Evolutionary conservation across 805 yeast genomes (phyloP).

Genomic region (Lachancea kluyveri): DNA sequence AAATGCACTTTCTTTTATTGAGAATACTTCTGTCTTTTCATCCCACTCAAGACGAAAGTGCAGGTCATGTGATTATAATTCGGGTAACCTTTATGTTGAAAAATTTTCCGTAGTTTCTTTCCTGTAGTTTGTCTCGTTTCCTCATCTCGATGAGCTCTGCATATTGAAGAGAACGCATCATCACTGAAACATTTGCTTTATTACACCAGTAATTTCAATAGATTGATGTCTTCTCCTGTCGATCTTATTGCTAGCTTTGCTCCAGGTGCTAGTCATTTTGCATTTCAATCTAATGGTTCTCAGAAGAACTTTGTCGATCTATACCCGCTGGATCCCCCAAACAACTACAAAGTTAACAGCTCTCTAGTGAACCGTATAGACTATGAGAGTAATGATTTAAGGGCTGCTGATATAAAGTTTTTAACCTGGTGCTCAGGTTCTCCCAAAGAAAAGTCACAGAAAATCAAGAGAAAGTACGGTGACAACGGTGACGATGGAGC

Average conservation of each 20-base stretch:
- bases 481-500: constrained; percentile 17
- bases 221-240: constrained; percentile 4
- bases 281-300: constrained; percentile 27
- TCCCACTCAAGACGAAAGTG: no score
- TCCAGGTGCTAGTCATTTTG: constrained; percentile 28
- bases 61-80: no score
- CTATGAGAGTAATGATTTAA: constrained; percentile 28
- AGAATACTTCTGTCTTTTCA: no score
- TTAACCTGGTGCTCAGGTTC: constrained; percentile 25
- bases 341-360: constrained; percentile 23
- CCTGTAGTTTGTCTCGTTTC: no score
- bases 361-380: constrained; percentile 26
- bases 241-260: constrained; percentile 24
- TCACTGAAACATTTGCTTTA: no score
- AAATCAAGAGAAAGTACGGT: constrained; percentile 19
- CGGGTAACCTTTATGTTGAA: no score
- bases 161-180: no score
- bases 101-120: no score
- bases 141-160: no score
- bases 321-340: constrained; percentile 26
- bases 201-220: no score
- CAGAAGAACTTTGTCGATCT: constrained; percentile 31
- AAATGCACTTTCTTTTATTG: no score
- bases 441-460: constrained; percentile 6
- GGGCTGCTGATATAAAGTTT: constrained; percentile 19